Evolutionary conservation across 371 early-diverging fungal genomes (phyloP), one percentile per base, ranked within the genome.

Genomic region (Mortierella sp.): DNA sequence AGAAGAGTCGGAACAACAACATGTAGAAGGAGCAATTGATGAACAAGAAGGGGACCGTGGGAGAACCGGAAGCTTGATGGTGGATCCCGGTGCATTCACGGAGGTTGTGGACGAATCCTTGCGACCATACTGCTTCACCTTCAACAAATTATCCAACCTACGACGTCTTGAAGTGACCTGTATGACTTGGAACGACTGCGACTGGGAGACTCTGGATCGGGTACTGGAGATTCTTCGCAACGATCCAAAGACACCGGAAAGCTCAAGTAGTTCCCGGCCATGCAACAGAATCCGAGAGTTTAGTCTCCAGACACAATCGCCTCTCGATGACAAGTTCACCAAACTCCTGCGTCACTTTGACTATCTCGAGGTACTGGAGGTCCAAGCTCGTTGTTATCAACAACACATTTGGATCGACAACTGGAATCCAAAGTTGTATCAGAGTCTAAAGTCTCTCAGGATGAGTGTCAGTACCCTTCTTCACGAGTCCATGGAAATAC

Each of bases 121-220:
- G 17, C 47, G 53, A 19, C 62, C 62, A 2, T 72, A 66, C 45
- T 66, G 62, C 24, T 66, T 72, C 58, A 62, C 67, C 3, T 54
- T 66, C 53, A 48, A 72, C 41, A 61, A 61, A 22, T 40, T 72
- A n/a, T 57, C 61, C 9, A 57, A 54, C 21, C 44, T 72, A 25
- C 57, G 50, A 13, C 72, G 67, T 2, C 24, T 72, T 28, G 72
- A 72, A 28, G 58, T 72, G 0, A 61, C 43, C 24, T 27, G 43
- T 24, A 21, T 72, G 25, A 61, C 53, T 22, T 49, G 57, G 37
- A 72, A 72, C 43, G 3, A 17, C 0, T 66, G 41, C 45, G 62
- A 66, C 47, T 72, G 72, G 72, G 46, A 65, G 29, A 66, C 72
- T 0, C 72, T 72, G 45, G 62, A 54, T 12, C 56, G 72, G 3